Evolutionary conservation across 164 flowering plant species (phyloP).

Genomic region (Nymphaea thermarum): DNA sequence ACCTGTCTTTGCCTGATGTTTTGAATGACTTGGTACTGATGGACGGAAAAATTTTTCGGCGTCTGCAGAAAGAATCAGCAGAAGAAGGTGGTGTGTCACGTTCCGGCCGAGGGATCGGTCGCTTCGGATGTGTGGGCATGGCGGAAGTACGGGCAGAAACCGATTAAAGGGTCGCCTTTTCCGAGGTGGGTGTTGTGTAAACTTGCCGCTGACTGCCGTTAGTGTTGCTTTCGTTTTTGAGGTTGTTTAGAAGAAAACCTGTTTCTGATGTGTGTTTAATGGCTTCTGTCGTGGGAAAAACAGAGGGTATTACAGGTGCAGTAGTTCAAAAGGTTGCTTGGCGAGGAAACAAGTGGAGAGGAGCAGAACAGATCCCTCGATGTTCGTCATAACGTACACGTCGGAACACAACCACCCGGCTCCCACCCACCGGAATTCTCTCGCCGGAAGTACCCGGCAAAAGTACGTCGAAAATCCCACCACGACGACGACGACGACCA

Average conservation of each 20-base stretch:
- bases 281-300: constrained; percentile 1
- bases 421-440: constrained; percentile 89
- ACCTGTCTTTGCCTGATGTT: too few relatives aligned
- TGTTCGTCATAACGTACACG: constrained; percentile 91
- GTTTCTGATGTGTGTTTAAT: neutral
- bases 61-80: constrained; percentile 58
- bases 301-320: constrained; percentile 96
- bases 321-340: constrained; percentile 88
- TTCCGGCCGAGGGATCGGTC: constrained; percentile 55
- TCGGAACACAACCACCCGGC: constrained; percentile 92
- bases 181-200: constrained; percentile 41
- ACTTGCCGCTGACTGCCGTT: neutral
- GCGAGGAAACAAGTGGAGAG: constrained; percentile 98
- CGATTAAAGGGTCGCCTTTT: constrained; percentile 95
- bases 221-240: neutral
- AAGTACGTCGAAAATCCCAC: constrained; percentile 19
- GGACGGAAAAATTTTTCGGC: too few relatives aligned
- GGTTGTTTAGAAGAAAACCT: too few relatives aligned
- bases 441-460: constrained; percentile 86
- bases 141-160: constrained; percentile 97
- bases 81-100: constrained; percentile 67
- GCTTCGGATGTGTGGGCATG: constrained; percentile 91
- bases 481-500: neutral
- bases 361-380: constrained; percentile 72
- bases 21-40: too few relatives aligned